A percentile compares a stretch with the other conserved stretches of the same genome.
Evolutionary conservation across 2,329 filamentous ascomycete genomes (phyloP).

Genomic region (Nigrospora oryzae): DNA sequence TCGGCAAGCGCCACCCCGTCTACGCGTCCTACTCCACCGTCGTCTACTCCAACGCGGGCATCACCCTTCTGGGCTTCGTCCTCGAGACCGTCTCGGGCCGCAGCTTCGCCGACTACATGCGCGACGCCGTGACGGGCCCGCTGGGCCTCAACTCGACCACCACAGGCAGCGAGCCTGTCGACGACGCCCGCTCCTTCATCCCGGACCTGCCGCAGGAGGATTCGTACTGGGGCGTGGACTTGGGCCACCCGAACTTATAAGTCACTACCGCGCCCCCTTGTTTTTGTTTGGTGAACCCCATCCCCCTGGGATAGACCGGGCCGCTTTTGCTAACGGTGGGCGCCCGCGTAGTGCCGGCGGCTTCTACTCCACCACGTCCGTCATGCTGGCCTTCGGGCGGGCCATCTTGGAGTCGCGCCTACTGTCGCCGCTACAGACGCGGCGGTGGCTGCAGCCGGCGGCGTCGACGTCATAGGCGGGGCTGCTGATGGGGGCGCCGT

Average conservation of each 20-base stretch:
- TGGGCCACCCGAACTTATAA: slow-evolving; percentile 18
- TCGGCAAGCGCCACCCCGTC: slow-evolving; percentile 5
- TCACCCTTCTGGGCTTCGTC: slow-evolving; percentile 11
- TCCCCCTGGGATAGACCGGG: too few relatives aligned
- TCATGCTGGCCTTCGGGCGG: slow-evolving; percentile 32
- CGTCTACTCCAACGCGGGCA: slow-evolving; percentile 13
- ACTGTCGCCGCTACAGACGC: slow-evolving; percentile 23
- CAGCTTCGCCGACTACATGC: slow-evolving; percentile 1
- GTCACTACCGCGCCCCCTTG: slow-evolving; percentile 5
- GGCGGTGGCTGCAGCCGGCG: slow-evolving; percentile 35
- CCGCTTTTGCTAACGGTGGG: background rate
- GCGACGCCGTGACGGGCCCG: slow-evolving; percentile 9
- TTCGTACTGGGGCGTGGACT: too few relatives aligned
- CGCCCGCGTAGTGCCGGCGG: slow-evolving; percentile 25
- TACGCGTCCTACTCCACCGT: slow-evolving; percentile 25
- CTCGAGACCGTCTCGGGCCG: slow-evolving; percentile 1
- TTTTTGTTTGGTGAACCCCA: background rate
- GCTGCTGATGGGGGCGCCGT: slow-evolving; percentile 31
- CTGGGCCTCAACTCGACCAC: slow-evolving; percentile 8
- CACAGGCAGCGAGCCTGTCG: background rate
- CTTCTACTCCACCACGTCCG: slow-evolving; percentile 32
- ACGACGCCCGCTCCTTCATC: slow-evolving; percentile 11
- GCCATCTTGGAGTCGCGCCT: slow-evolving; percentile 30
- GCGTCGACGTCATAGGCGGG: slow-evolving; percentile 25
- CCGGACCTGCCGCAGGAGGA: slow-evolving; percentile 11